Evolutionary conservation across 2,329 filamentous ascomycete species (phyloP).

Genomic region (Fusarium haematococcum): DNA sequence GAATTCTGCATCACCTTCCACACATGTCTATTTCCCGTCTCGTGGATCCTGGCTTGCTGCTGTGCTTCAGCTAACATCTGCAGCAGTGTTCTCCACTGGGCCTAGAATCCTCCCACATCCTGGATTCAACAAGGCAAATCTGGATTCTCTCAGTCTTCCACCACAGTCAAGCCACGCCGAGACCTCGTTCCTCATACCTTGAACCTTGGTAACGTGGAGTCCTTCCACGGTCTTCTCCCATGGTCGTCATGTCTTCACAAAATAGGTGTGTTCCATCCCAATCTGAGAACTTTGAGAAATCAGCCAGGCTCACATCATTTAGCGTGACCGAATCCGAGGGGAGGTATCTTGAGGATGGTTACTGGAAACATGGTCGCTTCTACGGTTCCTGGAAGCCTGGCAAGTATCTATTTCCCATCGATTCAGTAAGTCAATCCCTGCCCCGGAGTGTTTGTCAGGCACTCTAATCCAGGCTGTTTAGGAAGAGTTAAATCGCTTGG

Average conservation of each 20-base stretch:
- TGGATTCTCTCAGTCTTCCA: slow-evolving; percentile 10
- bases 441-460: neutral
- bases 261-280: slow-evolving; percentile 41
- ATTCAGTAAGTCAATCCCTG: slow-evolving; percentile 67
- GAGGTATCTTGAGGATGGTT: slow-evolving; percentile 44
- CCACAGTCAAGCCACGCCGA: slow-evolving; percentile 24
- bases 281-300: neutral
- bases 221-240: slow-evolving; percentile 21
- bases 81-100: slow-evolving; percentile 26
- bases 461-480: slow-evolving; percentile 50
- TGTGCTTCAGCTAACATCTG: slow-evolving; percentile 30
- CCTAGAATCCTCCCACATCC: slow-evolving; percentile 18
- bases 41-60: slow-evolving; percentile 25
- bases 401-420: slow-evolving; percentile 82
- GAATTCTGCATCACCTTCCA: slow-evolving; percentile 4
- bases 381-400: slow-evolving; percentile 77
- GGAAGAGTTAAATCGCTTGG: slow-evolving; percentile 81
- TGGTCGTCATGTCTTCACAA: slow-evolving; percentile 48
- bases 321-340: slow-evolving; percentile 35
- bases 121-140: slow-evolving; percentile 8
- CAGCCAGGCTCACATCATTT: slow-evolving; percentile 23
- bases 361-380: slow-evolving; percentile 73
- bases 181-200: slow-evolving; percentile 6
- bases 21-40: slow-evolving; percentile 3
- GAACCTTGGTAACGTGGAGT: slow-evolving; percentile 19